Evolutionary conservation across 805 yeast genomes (phyloP).

Genomic region (Tetrapisispora phaffii): DNA sequence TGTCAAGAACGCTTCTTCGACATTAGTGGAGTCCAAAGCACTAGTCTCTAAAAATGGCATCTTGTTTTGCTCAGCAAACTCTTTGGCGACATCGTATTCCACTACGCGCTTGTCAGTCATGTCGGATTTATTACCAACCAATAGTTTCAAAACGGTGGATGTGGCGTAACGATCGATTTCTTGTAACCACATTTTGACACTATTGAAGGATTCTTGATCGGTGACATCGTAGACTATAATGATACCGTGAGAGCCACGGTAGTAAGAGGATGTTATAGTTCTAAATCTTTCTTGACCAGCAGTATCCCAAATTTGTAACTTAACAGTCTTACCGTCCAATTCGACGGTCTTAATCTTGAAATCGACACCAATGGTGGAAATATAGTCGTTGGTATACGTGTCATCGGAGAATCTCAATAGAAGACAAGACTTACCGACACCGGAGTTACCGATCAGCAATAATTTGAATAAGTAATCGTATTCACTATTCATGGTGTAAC

Average conservation of each 20-base stretch:
- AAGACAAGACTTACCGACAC: slow-evolving; percentile 96
- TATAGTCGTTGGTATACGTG: slow-evolving; percentile 92
- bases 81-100: slow-evolving; percentile 92
- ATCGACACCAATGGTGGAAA: slow-evolving; percentile 96
- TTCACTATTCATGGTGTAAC: slow-evolving; percentile 62
- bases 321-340: slow-evolving; percentile 92
- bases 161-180: slow-evolving; percentile 98
- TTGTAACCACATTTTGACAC: slow-evolving; percentile 97
- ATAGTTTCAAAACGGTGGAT: slow-evolving; percentile 88
- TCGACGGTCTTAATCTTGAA: slow-evolving; percentile 84
- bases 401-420: slow-evolving; percentile 93
- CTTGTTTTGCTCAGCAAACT: slow-evolving; percentile 85
- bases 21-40: slow-evolving; percentile 90
- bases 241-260: slow-evolving; percentile 98
- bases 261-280: slow-evolving; percentile 93
- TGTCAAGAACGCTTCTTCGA: slow-evolving; percentile 95
- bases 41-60: slow-evolving; percentile 95
- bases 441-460: slow-evolving; percentile 93
- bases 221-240: slow-evolving; percentile 97
- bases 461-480: slow-evolving; percentile 96
- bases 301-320: slow-evolving; percentile 98
- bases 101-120: slow-evolving; percentile 88
- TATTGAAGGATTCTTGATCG: slow-evolving; percentile 91
- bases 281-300: slow-evolving; percentile 98
- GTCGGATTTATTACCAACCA: slow-evolving; percentile 96